These are phyloP conservation scores for Hirschioporus abietinus DNA, from an alignment of 768 basidiomycete genomes.

Conservation along the genomic window DNA sequence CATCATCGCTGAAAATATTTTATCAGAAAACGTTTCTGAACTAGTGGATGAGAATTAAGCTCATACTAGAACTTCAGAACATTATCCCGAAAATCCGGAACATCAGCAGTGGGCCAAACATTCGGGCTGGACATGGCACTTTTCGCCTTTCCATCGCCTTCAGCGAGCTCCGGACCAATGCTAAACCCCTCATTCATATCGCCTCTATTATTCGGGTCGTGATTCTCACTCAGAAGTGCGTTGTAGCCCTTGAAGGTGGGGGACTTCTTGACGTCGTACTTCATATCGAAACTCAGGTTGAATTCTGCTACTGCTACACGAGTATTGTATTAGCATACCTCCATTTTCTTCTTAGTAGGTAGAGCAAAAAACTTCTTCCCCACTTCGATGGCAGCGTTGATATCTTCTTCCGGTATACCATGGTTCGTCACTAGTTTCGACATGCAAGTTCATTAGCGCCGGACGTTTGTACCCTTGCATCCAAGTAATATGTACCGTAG, in stretches of 20 bases:
- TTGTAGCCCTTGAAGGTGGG: constrained; percentile 84
- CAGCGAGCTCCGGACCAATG: constrained; percentile 39
- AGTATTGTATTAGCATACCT: constrained; percentile 37
- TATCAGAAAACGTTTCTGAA: constrained; percentile 67
- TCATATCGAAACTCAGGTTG: constrained; percentile 1
- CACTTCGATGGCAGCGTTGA: constrained; percentile 43
- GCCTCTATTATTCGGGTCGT: constrained; percentile 56
- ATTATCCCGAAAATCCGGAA: constrained; percentile 56
- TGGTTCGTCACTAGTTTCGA: constrained; percentile 64
- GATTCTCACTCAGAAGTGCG: constrained; percentile 67
- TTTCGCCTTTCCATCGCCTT: constrained; percentile 25
- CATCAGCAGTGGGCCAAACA: constrained; percentile 62
- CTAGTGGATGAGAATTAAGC: constrained; percentile 72
- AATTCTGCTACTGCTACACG: not conserved
- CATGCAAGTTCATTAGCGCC: constrained; percentile 3
- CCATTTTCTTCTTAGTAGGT: constrained; percentile 48
- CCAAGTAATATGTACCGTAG: constrained; percentile 45
- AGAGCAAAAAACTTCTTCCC: constrained; percentile 62
- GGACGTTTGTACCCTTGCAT: not conserved
- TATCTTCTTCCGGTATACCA: constrained; percentile 50
- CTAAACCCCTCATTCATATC: constrained; percentile 92
- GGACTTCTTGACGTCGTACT: constrained; percentile 66
- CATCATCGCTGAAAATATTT: constrained; percentile 65
- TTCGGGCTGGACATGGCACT: constrained; percentile 66
- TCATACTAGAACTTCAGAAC: constrained; percentile 65